These are phyloP conservation scores for Sordariomycetes sp. DNA, from an alignment of 2,329 filamentous ascomycete genomes.

Conservation along the genomic window DNA sequence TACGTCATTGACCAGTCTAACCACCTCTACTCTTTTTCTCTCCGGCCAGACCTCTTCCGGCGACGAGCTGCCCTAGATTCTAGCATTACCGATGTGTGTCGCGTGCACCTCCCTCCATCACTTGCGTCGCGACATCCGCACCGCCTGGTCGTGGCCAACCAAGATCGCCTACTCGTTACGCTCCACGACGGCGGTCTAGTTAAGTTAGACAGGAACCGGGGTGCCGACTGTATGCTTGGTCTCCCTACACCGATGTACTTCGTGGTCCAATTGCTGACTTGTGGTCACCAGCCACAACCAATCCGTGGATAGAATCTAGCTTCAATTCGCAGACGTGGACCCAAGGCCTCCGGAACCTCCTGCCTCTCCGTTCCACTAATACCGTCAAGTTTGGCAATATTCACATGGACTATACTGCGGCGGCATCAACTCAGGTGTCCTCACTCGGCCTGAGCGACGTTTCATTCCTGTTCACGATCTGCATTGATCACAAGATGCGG, in stretches of 20 bases:
- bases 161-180: constrained; percentile 64
- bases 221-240: constrained; percentile 27
- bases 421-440: constrained; percentile 46
- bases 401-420: constrained; percentile 54
- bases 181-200: constrained; percentile 69
- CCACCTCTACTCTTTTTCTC: constrained; percentile 69
- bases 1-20: constrained; percentile 71
- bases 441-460: constrained; percentile 33
- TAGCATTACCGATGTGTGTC: constrained; percentile 64
- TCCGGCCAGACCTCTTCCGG: constrained; percentile 73
- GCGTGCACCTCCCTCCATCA: constrained; percentile 57
- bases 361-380: constrained; percentile 52
- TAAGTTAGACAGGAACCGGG: constrained; percentile 48
- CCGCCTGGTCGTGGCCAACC: constrained; percentile 60
- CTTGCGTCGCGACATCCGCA: constrained; percentile 71
- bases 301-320: constrained; percentile 57
- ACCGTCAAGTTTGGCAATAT: constrained; percentile 50
- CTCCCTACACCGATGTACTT: neutral
- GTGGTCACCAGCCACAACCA: constrained; percentile 12
- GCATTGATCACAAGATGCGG: constrained; percentile 76
- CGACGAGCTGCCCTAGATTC: constrained; percentile 56
- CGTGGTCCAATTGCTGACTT: neutral
- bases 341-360: constrained; percentile 49
- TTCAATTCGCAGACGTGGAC: constrained; percentile 64
- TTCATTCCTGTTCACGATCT: constrained; percentile 61